Evolutionary conservation across 2,329 filamentous ascomycete genomes (phyloP), one percentile per base, ranked within the genome.

Genomic region (Reticulascus tulasneorum): DNA sequence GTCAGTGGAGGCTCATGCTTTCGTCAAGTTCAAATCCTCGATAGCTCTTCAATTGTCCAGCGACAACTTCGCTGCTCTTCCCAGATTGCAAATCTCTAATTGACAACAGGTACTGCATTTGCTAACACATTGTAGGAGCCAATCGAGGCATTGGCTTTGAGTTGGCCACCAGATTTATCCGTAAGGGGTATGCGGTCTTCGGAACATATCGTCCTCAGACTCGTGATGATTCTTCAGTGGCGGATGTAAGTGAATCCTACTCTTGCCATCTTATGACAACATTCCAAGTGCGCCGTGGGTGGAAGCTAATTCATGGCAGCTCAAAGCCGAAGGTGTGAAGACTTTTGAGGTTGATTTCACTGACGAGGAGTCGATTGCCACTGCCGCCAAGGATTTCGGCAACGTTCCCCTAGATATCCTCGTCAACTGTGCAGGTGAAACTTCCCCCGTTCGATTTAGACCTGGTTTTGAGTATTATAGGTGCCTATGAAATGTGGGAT

Each of bases 401-500:
- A 17, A 20, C 21, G 16, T 27, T 16, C 16, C 27, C 9, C 12
- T 36, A 9, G 17, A 36, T 13, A 16, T 25, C 9, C 4, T 17
- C 5, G n/a, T 31, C 26, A 36, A 20, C 21, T 19, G 19, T 4
- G 34, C 21, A 12, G 22, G n/a, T 31, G 3, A 4, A 19, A 9
- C 4, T 2, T 24, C 21, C 7, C n/a, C n/a, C n/a, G n/a, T n/a
- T n/a, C n/a, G n/a, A n/a, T n/a, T n/a, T n/a, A n/a, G n/a, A n/a
- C n/a, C n/a, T n/a, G n/a, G n/a, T n/a, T n/a, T n/a, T 23, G 13
- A 18, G 7, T 10, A 23, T n/a, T 13, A 16, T 6, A 35, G 32
- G 30, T 9, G 21, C 34, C 18, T 46, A 35, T 23, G 32, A 41
- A 15, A 18, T 34, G 10, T 34, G 29, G 30, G 37, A 44, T 29